Evolutionary conservation across 202 grass and related monocot species (phyloP), one percentile per base, ranked within the genome.

Genomic region (Digitaria exilis): DNA sequence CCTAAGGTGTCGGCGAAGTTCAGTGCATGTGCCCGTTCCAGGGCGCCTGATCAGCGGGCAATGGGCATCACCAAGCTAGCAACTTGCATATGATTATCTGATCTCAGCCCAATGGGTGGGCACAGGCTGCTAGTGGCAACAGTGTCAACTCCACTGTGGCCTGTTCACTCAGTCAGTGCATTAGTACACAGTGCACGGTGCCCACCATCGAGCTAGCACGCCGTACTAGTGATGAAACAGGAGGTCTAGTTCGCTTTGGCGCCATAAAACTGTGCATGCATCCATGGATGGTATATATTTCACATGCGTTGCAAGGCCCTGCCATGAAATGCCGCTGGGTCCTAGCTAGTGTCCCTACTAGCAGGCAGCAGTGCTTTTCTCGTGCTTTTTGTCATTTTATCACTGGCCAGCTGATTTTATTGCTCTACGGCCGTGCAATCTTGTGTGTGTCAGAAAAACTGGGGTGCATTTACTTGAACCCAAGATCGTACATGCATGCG

Each of bases 11-110:
- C 65, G 65, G 50, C 65, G 15, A 81, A 81, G 79, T 46, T 59
- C 79, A 71, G 37, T 22, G 51, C 65, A 81, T 71, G 65, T 59
- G 79, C 48, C 77, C 46, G 31, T 13, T 56, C 31, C 77, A 32
- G 77, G 65, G 65, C 9, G 75, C 56, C 15, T 29, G 64, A 22
- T 11, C 34, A n/a, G 18, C 13, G 21, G 5, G 28, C 59, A 62
- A 9, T 7, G 21, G 5, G 28, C 59, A 62, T 17, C 17, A 43
- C 25, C 37, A 39, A 39, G 37, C 37, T 7, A 39, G 37, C 65
- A 68, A 68, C 32, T 66, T 66, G 63, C 63, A 66, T n/a, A 66
- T 2, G 63, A 39, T 39, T 32, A 66, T 66, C 32, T 67, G 34
- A 67, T 67, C 62, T 34, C 30, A n/a, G 6, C 16, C 10, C 55